Percentiles rank a stretch among this genome's conserved stretches.
Conservation (phyloP, 768 basidiomycete species). For the Coprinopsis cinerea region DNA sequence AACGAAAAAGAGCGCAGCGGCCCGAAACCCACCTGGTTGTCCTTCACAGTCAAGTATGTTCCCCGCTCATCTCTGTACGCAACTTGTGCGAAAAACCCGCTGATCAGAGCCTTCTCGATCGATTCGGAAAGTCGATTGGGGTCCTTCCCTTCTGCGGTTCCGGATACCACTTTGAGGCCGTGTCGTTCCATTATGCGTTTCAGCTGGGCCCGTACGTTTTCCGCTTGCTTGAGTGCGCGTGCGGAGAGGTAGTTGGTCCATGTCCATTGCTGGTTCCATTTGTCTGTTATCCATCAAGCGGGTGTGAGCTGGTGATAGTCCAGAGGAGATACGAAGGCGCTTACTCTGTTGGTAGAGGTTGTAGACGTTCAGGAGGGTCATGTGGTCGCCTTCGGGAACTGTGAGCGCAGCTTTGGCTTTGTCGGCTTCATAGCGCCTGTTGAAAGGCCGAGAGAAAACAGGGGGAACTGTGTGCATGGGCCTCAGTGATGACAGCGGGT, state of each 20-base stretch:
- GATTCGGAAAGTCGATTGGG: conserved; percentile 65
- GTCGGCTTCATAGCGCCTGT: conserved; percentile 86
- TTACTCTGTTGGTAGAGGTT: conserved; percentile 84
- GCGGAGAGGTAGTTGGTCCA: conserved; percentile 86
- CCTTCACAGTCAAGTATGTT: conserved; percentile 87
- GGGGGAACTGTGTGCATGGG: conserved; percentile 62
- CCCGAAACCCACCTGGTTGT: conserved; percentile 64
- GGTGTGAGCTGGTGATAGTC: not conserved
- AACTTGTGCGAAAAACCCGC: conserved; percentile 97
- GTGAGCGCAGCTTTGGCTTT: conserved; percentile 82
- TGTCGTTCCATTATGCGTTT: conserved; percentile 88
- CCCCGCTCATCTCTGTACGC: conserved; percentile 92
- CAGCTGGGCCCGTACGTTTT: conserved; percentile 88
- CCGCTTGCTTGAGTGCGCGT: conserved; percentile 82
- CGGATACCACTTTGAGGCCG: conserved; percentile 68
- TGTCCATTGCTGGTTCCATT: conserved; percentile 69
- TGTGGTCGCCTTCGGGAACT: conserved; percentile 92
- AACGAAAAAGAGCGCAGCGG: not conserved
- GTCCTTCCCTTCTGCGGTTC: conserved; percentile 36
- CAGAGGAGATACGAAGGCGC: conserved; percentile 19
- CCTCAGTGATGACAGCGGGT: conserved; percentile 1
- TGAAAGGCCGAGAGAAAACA: conserved; percentile 86
- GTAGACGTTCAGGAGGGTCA: conserved; percentile 92
- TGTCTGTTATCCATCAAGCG: conserved; percentile 48
- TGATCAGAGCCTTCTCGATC: conserved; percentile 78